Evolutionary conservation across 208 protist species (phyloP), one percentile per base, ranked within the genome.

Genomic region (Trypanosoma platydactyli): DNA sequence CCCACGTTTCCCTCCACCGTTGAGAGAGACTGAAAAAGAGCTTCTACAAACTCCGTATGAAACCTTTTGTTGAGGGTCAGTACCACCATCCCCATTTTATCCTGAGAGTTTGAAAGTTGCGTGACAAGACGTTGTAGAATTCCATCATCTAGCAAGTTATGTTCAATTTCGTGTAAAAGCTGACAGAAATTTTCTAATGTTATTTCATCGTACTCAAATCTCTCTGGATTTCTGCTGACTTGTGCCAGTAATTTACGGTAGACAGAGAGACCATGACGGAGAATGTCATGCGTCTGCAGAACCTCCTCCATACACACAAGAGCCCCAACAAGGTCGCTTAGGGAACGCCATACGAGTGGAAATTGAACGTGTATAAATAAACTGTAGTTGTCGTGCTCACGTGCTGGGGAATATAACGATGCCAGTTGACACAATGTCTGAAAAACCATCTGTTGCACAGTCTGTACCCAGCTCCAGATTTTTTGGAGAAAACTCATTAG

Each of bases 281-380:
- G 60, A 5, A 73, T 74, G 22, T 80, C 49, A 63, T 95, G 94
- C 49, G 86, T 76, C 20, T 64, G 56, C 27, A 97, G 70, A 1
- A 98, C 76, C 45, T 88, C 75, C 57, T 97, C 95, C 6, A 97
- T 64, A 41, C 76, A 78, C 45, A 96, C 79, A 24, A 97, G 71
- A 5, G 89, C 77, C 0, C 53, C 71, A 5, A 98, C 74, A 33
- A 95, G 35, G 11, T 92, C 82, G 1, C 56, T 69, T n/a, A 97
- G 51, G 30, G 72, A 49, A 49, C 81, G 64, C 81, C 90, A 97
- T 6, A 91, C 79, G 16, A 71, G 63, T 22, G 59, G 69, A 20
- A 96, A 67, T 50, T 94, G 84, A 6, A 92, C 79, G 55, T 59
- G 33, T 20, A 53, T 55, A n/a, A 87, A 80, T 15, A 64, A 44